A percentile compares a stretch with the other conserved stretches of the same genome.
phyloP scores from a whole-genome alignment of 1,284 basidiomycete genomes.

The Sporisorium exsertum region DNA sequence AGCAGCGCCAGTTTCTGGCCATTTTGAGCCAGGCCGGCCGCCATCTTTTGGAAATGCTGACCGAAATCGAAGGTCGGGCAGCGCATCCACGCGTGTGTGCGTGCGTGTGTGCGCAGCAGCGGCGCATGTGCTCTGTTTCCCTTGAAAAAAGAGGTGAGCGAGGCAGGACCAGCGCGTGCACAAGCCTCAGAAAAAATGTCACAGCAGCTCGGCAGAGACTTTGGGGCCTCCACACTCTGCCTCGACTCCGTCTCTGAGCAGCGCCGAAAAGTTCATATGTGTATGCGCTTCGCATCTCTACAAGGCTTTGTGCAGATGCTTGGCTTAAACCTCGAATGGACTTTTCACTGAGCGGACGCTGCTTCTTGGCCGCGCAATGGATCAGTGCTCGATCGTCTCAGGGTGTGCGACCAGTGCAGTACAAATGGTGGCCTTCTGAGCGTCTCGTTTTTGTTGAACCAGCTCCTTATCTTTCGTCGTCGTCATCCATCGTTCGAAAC shows the following conservation, averaged over 20 bases:
- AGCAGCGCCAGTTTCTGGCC: too few relatives aligned
- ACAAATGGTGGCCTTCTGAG: background rate
- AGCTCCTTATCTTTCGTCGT: background rate
- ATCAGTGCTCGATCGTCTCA: background rate
- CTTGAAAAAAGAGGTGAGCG: too few relatives aligned
- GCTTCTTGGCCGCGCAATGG: background rate
- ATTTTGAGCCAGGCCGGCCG: too few relatives aligned
- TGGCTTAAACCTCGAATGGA: too few relatives aligned
- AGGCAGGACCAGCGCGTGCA: too few relatives aligned
- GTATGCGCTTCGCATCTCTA: background rate
- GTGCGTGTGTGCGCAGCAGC: background rate
- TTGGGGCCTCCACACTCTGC: background rate
- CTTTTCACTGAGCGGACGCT: too few relatives aligned
- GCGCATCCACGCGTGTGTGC: background rate
- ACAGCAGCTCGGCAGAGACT: background rate
- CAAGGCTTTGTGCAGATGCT: background rate
- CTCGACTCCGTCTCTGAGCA: background rate
- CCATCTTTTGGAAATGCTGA: background rate
- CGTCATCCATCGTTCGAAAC: background rate
- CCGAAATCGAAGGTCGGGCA: background rate
- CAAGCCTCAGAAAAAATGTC: background rate
- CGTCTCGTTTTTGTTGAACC: background rate
- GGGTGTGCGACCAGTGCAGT: background rate
- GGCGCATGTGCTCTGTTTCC: too few relatives aligned
- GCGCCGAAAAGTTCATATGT: background rate